These are phyloP conservation scores for Backusella australiensis DNA, from an alignment of 192 early-diverging fungal genomes.

Conservation along the genomic window DNA sequence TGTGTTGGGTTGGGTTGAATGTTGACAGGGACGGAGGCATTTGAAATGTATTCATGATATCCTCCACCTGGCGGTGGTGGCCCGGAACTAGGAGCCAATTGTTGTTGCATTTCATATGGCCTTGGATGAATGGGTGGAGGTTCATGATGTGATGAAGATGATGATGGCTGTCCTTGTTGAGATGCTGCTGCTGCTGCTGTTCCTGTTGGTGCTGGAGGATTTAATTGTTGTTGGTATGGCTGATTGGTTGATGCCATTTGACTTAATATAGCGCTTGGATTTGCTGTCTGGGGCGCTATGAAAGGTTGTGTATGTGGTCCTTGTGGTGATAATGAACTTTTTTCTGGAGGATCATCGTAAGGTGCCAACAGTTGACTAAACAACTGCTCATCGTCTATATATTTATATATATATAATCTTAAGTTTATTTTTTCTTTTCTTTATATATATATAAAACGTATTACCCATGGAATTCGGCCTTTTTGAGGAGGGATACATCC, in stretches of 20 bases:
- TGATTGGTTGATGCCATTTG: background rate
- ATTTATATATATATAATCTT: background rate
- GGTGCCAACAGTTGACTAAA: constrained; percentile 8
- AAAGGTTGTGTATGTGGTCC: background rate
- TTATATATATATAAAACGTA: background rate
- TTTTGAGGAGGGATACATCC: background rate
- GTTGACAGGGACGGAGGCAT: background rate
- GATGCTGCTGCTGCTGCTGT: background rate
- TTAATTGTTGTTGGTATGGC: background rate
- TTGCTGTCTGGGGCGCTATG: background rate
- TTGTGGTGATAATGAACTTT: background rate
- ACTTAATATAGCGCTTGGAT: background rate
- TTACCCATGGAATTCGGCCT: background rate
- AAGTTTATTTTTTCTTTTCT: background rate
- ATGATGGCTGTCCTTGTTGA: background rate
- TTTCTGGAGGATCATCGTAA: background rate
- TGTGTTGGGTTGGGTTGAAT: constrained; percentile 4
- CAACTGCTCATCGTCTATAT: constrained; percentile 3
- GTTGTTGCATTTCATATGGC: background rate
- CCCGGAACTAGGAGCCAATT: background rate
- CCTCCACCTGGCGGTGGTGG: background rate
- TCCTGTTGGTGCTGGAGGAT: background rate
- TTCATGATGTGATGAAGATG: background rate
- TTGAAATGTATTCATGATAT: background rate
- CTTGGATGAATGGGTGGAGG: background rate